Evolutionary conservation across 2,329 filamentous ascomycete species (phyloP), one percentile per base, ranked within the genome.

Genomic region (Karstenula rhodostoma): DNA sequence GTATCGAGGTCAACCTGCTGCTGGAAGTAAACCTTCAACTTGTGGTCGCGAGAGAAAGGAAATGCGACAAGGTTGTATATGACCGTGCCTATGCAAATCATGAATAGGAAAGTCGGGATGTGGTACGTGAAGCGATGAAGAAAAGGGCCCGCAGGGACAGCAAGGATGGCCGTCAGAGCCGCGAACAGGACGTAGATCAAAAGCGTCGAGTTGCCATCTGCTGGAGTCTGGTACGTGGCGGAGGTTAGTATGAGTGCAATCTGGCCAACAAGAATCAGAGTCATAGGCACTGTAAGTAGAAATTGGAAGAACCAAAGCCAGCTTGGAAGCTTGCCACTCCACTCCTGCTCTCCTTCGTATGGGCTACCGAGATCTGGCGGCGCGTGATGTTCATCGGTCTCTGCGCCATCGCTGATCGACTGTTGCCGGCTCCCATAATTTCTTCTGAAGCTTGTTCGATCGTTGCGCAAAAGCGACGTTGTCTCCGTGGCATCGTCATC

Each of bases 231-330:
- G 60, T 89, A 84, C 22, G 93, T 82, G 1, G 91, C 87, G 35
- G 89, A 86, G 4, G 89, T 91, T 17, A 92, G 75, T 13, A 94
- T 80, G 3, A 98, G 83, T 1, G 86, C 90, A 27, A 94, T 83
- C 72, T 96, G 93, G 1, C 89, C 92, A 17, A 92, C 79, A 22
- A 98, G 77, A 61, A 95, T 89, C 48, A 97, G 82, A 50, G 89
- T 87, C 55, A 97, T 86, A 0, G 94, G 93, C 0, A 87, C 91
- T 10, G 96, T 81, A 17, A 97, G 74, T 3, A 98, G 81, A 65
- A 97, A 90, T 71, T 99, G 94, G 19, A 96, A 68, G 44, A 95
- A 78, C 95, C 95, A 99, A 19, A 91, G 89, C 90, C 91, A 97
- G 47, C 85, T 87, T 1, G 93, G 92, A 56, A 98, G 80, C 40